Base-by-base conservation (phyloP, 208 protist genomes). In the Trypanosomatidae sp. region DNA sequence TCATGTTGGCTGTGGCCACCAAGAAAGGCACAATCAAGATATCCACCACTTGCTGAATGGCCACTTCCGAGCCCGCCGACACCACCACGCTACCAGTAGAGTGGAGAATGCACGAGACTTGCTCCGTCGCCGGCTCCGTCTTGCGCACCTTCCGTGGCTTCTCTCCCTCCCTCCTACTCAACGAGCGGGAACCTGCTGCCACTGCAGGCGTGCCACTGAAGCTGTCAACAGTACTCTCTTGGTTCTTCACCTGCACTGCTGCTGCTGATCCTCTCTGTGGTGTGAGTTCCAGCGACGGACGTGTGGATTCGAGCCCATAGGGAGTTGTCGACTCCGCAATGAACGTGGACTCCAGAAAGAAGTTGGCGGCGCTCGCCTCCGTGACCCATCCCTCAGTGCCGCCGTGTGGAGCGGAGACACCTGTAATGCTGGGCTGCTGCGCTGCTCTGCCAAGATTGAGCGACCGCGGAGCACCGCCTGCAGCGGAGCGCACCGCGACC, bases 281-380 rank as follows among this genome's bases (percentile, higher is more conserved):
- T n/a, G n/a, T n/a, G n/a, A n/a, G n/a, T n/a, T n/a, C n/a, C n/a
- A n/a, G n/a, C n/a, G n/a, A n/a, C n/a, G n/a, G n/a, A n/a, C n/a
- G n/a, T n/a, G n/a, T n/a, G n/a, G n/a, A n/a, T n/a, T 80, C 70
- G 28, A 73, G 2, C 3, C 66, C 64, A 25, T 67, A 76, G 19
- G 76, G 70, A 28, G 44, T 17, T 19, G 70, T 62, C 2, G 76
- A 80, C 58, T 80, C 76, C 2, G 76, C 65, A 41, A 80, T 80
- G 44, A 80, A 80, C 1, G 76, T 80, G 3, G 76, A 80, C 44
- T 80, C 76, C 3, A 73, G 39, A 36, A 80, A 80, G 25, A 80
- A 71, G 47, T 80, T 46, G 0, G 76, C 55, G 22, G 62, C 70
- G 50, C 76, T 80, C 58, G 76, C 65, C 65, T 80, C 76, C 2